Base-by-base conservation (phyloP, 1,139 yeast genomes). In the Lodderomyces theae region DNA sequence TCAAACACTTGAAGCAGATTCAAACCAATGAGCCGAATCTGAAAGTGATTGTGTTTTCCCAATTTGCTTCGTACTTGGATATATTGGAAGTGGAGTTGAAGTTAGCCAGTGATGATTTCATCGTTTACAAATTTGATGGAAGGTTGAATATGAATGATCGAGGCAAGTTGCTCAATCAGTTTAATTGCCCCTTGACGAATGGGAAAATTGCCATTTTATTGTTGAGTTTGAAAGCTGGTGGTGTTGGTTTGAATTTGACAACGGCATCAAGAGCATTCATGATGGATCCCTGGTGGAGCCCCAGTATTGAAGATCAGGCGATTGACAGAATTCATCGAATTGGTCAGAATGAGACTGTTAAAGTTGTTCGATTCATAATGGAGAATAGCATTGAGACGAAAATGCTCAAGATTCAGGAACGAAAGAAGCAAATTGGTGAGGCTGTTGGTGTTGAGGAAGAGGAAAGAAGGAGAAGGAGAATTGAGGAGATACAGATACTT, bases 201-300 rank as follows among this genome's bases (percentile, higher is more conserved):
- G 48, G 48, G 3, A 28, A 66, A 40, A 62, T 81, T 3, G 74
- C 80, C 2, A 74, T 90, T 1, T 59, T 92, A 15, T 64, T 90
- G 16, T 62, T 92, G 26, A 86, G 96, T 1, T 66, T 90, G 46
- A 90, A 88, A 59, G 95, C 97, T 0, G 97, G 98, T 13, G 97
- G 97, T 4, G 96, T 90, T 7, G 98, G 98, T 0, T 70, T 92
- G 48, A 92, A 92, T 56, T 66, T 92, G 46, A 90, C 96, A 0
- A 79, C 83, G 36, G 96, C 97, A 0, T 83, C 87, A 0, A 74
- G 79, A 34, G 97, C 95, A 7, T 89, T 82, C 54, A 74, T 92
- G 78, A 86, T 92, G 90, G 97, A 92, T 55, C 97, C 97, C 0
- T 92, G 96, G 95, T 92, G 97, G 97, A 86, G 94, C 19, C 95